Base-by-base conservation (phyloP, 148 eudicot species). In the Dysphania ambrosioides region DNA sequence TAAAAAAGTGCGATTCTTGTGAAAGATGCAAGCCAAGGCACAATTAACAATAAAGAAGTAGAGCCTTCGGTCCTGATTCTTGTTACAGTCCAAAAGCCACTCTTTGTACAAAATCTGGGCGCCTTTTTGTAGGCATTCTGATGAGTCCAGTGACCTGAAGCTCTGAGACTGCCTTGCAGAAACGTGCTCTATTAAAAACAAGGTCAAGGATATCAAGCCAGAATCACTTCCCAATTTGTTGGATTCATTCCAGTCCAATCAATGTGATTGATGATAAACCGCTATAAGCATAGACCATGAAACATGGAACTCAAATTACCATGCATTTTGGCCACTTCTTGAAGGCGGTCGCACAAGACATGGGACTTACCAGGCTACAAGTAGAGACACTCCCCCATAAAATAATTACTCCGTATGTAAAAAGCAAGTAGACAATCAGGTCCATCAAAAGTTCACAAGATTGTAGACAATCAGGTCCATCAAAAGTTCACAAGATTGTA, bases 71-170 rank as follows among this genome's bases (percentile, higher is more conserved):
- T 41, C 74, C n/a, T 1, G 61, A 34, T 8, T 55, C 7, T 21
- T 32, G 61, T 71, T 76, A 91, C 58, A 90, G 68, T 70, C 87
- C 93, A 81, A 90, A 91, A 24, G 89, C 97, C 79, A 89, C 88
- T 81, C 93, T 93, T 78, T 89, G 98, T 79, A 93, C 93, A 83
- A 77, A 91, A 79, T 93, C 93, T 29, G 95, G 98, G 19, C 98
- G 95, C 74, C 98, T 86, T 83, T 93, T 93, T 83, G 90, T 88
- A 24, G 98, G 98, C 98, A 93, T 91, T 70, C 97, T 85, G 55
- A 93, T 83, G 59, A 93, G 73, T 71, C 98, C 97, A 34, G 91
- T 85, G 42, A 93, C 85, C 75, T 93, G 98, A 49, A 93, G 91
- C 81, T 93, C 98, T 58, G 84, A 88, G 51, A 91, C 85, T 5